A percentile compares a stretch with the other conserved stretches of the same genome.
Evolutionary conservation across 768 basidiomycete species (phyloP).

Genomic region (Hygrocybe punicea): DNA sequence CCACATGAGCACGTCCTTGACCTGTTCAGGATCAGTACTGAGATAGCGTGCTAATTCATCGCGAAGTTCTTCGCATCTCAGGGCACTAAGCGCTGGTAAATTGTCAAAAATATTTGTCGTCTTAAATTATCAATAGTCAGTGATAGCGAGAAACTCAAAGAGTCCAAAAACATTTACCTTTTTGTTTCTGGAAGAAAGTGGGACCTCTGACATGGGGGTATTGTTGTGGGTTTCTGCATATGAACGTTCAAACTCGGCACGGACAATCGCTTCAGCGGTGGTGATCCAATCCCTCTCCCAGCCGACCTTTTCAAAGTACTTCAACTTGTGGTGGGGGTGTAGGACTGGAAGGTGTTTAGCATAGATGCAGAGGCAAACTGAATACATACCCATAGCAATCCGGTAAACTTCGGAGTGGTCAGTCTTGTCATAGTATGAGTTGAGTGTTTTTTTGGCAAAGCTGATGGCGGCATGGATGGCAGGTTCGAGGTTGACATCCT

Average conservation of each 20-base stretch:
- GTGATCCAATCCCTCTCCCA: slow-evolving; percentile 34
- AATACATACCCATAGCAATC: slow-evolving; percentile 26
- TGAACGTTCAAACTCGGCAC: background rate
- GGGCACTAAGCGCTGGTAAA: slow-evolving; percentile 18
- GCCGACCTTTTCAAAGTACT: slow-evolving; percentile 28
- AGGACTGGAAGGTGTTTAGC: slow-evolving; percentile 23
- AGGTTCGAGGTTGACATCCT: background rate
- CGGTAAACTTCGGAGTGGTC: slow-evolving; percentile 21
- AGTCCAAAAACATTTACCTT: background rate
- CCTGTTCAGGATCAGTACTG: slow-evolving; percentile 10
- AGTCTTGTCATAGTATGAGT: slow-evolving; percentile 22
- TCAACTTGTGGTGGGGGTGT: slow-evolving; percentile 35
- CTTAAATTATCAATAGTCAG: background rate
- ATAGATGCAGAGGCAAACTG: background rate
- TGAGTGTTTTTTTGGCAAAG: slow-evolving; percentile 23
- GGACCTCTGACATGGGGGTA: background rate
- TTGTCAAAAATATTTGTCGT: slow-evolving; percentile 30
- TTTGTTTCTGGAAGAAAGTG: background rate
- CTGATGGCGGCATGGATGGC: slow-evolving; percentile 15
- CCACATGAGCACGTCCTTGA: slow-evolving; percentile 25
- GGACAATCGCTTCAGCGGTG: slow-evolving; percentile 21
- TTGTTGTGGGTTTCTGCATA: slow-evolving; percentile 12
- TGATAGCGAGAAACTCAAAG: too few species aligned
- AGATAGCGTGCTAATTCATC: slow-evolving; percentile 31
- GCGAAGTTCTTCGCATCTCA: slow-evolving; percentile 10